Evolutionary conservation across 768 basidiomycete genomes (phyloP).

Genomic region (Hirschioporus abietinus): DNA sequence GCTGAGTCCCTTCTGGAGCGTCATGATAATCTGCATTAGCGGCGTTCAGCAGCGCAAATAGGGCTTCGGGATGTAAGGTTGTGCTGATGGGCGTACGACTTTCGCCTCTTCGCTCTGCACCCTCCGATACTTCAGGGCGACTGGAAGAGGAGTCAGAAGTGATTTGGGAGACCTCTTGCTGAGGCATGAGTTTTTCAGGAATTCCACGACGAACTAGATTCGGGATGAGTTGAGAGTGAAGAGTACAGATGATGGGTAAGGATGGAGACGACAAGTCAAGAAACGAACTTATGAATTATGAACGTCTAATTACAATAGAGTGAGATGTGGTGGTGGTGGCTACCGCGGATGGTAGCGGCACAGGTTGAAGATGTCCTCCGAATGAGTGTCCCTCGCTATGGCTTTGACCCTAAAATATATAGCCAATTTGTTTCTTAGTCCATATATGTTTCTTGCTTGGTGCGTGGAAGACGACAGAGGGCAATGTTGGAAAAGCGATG

Average conservation of each 20-base stretch:
- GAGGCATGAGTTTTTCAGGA: not conserved
- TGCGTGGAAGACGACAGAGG: not conserved
- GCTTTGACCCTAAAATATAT: not conserved
- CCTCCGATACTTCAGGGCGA: not conserved
- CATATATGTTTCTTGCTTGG: not conserved
- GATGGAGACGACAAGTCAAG: not conserved
- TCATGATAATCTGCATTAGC: not conserved
- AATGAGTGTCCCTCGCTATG: not conserved
- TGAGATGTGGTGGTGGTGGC: not conserved
- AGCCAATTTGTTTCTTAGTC: not conserved
- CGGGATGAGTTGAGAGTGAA: not conserved
- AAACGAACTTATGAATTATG: not conserved
- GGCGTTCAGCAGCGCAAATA: not conserved
- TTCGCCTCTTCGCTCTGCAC: not conserved
- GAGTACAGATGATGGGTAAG: not conserved
- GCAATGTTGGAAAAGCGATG: not conserved
- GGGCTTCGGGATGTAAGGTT: not conserved
- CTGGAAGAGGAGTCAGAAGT: not conserved
- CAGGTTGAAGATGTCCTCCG: not conserved
- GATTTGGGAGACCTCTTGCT: not conserved
- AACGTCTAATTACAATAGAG: not conserved
- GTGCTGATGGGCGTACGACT: not conserved
- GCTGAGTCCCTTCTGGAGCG: not conserved
- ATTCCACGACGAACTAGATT: not conserved
- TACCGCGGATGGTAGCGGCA: not conserved